Base-by-base conservation (phyloP, 176 grass and related monocot species). In the Carex myosuroides region DNA sequence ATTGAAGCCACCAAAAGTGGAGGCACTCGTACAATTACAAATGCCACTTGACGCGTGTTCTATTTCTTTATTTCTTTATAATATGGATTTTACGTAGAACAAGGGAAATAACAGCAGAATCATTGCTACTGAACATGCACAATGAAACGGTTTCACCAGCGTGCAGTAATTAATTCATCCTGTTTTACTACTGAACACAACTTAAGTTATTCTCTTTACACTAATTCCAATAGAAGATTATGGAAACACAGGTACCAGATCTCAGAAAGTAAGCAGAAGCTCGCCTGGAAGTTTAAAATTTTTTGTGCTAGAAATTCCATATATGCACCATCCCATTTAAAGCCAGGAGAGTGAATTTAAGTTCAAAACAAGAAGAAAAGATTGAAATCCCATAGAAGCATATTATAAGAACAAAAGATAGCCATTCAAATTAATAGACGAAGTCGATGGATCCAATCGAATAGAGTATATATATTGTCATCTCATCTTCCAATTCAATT, bases 1-100 rank as follows among this genome's bases (percentile, higher is more conserved):
- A 39, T 80, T 60, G 58, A 41, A 62, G 78, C 56, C 58, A 60
- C 78, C 3, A 13, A 80, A 37, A 61, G 79, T 81, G 79, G 79
- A 81, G 79, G 56, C 32, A 81, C 57, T 64, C 20, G 20, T 63
- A 35, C 29, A 81, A 63, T 64, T 24, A 35, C 32, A 81, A 63
- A 81, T 42, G 35, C 58, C 41, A 60, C 79, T 24, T 39, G 32
- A 42, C 56, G 44, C 4, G n/a, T 58, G 18, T 21, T 35, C 1
- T 13, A 10, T 81, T 81, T 50, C 24, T 48, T 22, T 48, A 50
- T 81, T 81, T 81, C 18, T 73, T 67, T 24, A 24, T 24, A 13
- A 50, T 26, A 60, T 1, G 55, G n/a, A 80, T 41, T 61, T 62
- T 21, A 42, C 29, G 16, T 42, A n/a, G n/a, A 80, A 11, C 58